Evolutionary conservation across 371 early-diverging fungal species (phyloP).

Genomic region (Mortierella sp.): DNA sequence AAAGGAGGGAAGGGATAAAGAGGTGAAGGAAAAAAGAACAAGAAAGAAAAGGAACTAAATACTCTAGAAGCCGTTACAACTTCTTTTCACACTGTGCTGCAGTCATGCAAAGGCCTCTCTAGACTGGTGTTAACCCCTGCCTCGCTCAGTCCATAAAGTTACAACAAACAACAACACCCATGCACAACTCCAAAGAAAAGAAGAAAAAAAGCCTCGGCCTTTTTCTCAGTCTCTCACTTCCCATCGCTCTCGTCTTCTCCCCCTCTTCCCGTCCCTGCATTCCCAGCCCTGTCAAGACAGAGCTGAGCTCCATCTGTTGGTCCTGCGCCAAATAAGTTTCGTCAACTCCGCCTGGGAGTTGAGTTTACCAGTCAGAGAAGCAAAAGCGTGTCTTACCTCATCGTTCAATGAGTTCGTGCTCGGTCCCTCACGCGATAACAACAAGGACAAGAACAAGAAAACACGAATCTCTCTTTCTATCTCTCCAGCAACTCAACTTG

Average conservation of each 20-base stretch:
- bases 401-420: not conserved
- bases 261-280: slow-evolving; percentile 1
- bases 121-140: not conserved
- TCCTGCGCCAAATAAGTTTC: not conserved
- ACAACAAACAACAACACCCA: not conserved
- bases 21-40: not conserved
- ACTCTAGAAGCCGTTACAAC: not conserved
- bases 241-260: not conserved
- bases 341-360: not conserved
- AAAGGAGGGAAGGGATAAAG: not conserved
- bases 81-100: too few species aligned
- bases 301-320: not conserved
- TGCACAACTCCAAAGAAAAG: not conserved
- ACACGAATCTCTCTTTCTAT: not conserved
- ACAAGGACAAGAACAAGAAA: not conserved
- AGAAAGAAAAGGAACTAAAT: not conserved
- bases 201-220: not conserved
- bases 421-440: slow-evolving; percentile 11
- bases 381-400: not conserved
- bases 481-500: not conserved
- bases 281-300: not conserved
- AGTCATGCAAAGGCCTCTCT: not conserved
- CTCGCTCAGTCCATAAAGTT: not conserved
- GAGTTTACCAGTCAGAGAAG: not conserved
- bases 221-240: not conserved